Base-by-base conservation (phyloP, 129 eudicot species). In the Centrapalus pauciflorus region DNA sequence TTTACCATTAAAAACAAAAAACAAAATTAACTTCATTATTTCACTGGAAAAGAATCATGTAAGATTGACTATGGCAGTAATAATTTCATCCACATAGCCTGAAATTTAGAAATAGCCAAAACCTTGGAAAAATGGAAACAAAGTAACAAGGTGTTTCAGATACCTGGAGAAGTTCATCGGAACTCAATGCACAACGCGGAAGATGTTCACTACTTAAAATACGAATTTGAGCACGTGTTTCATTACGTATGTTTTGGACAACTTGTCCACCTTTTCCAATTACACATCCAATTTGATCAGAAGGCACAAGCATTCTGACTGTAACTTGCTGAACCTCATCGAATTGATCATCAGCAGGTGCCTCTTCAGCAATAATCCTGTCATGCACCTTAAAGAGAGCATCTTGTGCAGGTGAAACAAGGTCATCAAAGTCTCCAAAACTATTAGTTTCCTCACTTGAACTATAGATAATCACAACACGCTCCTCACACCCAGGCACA, bases 251-350 rank as follows among this genome's bases (percentile, higher is more conserved):
- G 30, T 49, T 77, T 75, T 88, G 87, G 64, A 92, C 77, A 30
- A 92, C 81, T 49, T 85, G 89, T 64, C 98, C 98, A 19, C 95
- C 98, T 82, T 88, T 88, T 13, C 98, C 98, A 71, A 92, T 83
- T 67, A 92, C 88, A 71, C 98, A 88, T 35, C 98, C 98, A 64
- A 92, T 86, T 79, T 92, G 98, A 85, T 85, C 98, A 25, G 89
- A 66, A 29, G 96, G 82, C 61, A 92, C 98, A 50, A 92, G 87
- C 73, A 92, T 55, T 11, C 90, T 68, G 4, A 83, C 87, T 4
- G 84, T 81, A 48, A 88, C 76, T 55, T 70, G 84, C 52, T 70
- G 82, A 32, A 71, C 62, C 29, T 76, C 95, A 19, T 82, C 95
- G 28, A 75, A 72, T 33, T 79, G 82, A 59, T 85, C 91, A 72